These are phyloP conservation scores for Xylaria cubensis DNA, from an alignment of 495 filamentous ascomycete species.

Conservation along the genomic window DNA sequence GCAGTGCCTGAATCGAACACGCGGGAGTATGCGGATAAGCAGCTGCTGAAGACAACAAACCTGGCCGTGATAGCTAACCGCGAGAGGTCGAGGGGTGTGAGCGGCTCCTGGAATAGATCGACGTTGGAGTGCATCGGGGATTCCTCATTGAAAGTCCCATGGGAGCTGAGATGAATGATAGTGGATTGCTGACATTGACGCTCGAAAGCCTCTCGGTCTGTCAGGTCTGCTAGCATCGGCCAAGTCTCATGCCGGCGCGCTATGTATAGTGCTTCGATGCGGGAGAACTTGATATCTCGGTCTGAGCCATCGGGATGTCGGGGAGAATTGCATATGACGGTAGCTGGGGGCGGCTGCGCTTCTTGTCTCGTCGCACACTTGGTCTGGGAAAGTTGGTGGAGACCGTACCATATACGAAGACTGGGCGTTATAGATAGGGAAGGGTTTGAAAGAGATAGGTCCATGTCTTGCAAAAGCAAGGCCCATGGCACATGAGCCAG, in stretches of 20 bases:
- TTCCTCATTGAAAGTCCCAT: slow-evolving; percentile 22
- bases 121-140: slow-evolving; percentile 18
- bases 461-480: slow-evolving; percentile 22
- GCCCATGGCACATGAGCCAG: slow-evolving; percentile 22
- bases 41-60: slow-evolving; percentile 19
- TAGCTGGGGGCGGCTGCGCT: background rate
- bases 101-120: slow-evolving; percentile 11
- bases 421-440: slow-evolving; percentile 24
- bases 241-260: slow-evolving; percentile 13
- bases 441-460: background rate
- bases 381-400: slow-evolving; percentile 17
- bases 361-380: background rate
- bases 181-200: slow-evolving; percentile 8
- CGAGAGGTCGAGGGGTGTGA: slow-evolving; percentile 20
- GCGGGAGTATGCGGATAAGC: slow-evolving; percentile 15
- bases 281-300: slow-evolving; percentile 22
- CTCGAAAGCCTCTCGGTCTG: slow-evolving; percentile 3
- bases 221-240: slow-evolving; percentile 22
- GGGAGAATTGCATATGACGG: slow-evolving; percentile 21
- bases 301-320: slow-evolving; percentile 8
- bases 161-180: slow-evolving; percentile 24
- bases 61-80: slow-evolving; percentile 8
- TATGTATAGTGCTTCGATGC: slow-evolving; percentile 10
- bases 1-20: slow-evolving; percentile 23
- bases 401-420: slow-evolving; percentile 25